These are phyloP conservation scores for Candida nemodendra DNA, from an alignment of 805 yeast genomes.

Conservation along the genomic window DNA sequence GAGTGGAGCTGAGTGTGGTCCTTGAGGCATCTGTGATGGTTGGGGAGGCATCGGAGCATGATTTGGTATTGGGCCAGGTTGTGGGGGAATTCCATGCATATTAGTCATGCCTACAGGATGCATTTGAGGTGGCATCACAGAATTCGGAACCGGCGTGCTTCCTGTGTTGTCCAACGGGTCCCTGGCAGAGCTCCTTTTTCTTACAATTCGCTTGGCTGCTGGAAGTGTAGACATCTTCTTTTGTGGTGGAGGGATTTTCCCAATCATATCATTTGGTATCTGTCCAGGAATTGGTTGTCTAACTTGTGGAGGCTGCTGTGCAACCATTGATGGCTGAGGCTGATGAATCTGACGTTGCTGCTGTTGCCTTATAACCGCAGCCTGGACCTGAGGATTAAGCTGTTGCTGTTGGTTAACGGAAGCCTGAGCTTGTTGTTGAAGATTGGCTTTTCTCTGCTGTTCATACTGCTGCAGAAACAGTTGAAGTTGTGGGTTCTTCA, in stretches of 20 bases:
- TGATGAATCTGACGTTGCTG: slow-evolving; percentile 8
- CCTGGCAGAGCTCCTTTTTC: slow-evolving; percentile 14
- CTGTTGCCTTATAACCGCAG: slow-evolving; percentile 29
- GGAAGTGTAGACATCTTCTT: slow-evolving; percentile 3
- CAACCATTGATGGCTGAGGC: slow-evolving; percentile 37
- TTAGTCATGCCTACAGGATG: background rate
- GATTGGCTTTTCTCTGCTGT: slow-evolving; percentile 31
- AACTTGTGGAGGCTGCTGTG: slow-evolving; percentile 35
- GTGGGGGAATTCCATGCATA: slow-evolving; percentile 1
- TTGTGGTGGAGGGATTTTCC: slow-evolving; percentile 9
- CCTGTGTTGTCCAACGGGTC: slow-evolving; percentile 11
- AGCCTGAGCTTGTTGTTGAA: slow-evolving; percentile 22
- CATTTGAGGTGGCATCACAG: slow-evolving; percentile 2
- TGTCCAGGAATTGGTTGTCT: slow-evolving; percentile 29
- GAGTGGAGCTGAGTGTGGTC: slow-evolving; percentile 11
- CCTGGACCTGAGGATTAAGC: slow-evolving; percentile 26
- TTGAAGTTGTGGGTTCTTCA: slow-evolving; percentile 35
- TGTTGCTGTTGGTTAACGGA: slow-evolving; percentile 15
- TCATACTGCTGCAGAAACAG: slow-evolving; percentile 33
- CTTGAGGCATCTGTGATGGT: slow-evolving; percentile 5
- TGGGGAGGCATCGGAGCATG: slow-evolving; percentile 1
- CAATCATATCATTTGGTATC: slow-evolving; percentile 2
- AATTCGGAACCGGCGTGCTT: slow-evolving; percentile 12
- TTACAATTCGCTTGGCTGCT: slow-evolving; percentile 7
- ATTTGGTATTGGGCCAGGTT: background rate